phyloP scores from a whole-genome alignment of 371 early-diverging fungal genomes.

The Umbelopsis sp. region DNA sequence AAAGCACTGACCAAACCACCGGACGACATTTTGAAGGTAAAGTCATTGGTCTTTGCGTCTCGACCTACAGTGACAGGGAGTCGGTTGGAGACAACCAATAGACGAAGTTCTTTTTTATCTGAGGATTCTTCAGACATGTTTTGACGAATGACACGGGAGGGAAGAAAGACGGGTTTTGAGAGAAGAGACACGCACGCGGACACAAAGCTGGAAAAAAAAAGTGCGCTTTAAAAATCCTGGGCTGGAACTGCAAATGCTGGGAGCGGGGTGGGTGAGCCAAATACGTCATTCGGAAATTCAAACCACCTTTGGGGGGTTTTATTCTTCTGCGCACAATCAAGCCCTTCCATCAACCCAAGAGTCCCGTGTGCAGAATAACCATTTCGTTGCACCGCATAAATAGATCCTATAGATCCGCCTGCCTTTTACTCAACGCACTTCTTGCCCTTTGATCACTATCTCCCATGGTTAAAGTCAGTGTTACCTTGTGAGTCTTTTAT shows the following conservation, averaged over 20 bases:
- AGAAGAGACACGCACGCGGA: neutral
- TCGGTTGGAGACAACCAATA: constrained; percentile 99
- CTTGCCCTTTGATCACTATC: neutral
- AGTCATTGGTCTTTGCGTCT: constrained; percentile 57
- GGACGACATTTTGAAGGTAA: constrained; percentile 86
- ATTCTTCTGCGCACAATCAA: constrained; percentile 1
- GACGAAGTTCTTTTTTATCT: constrained; percentile 54
- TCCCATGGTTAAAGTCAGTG: neutral
- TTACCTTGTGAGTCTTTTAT: no score
- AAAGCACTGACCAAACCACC: constrained; percentile 99
- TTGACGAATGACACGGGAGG: neutral
- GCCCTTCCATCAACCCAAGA: neutral
- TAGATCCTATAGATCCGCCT: constrained; percentile 12
- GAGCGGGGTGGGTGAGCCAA: neutral
- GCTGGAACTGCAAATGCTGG: no score
- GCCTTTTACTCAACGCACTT: neutral
- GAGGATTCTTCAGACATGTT: constrained; percentile 13
- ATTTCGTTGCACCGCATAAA: constrained; percentile 8
- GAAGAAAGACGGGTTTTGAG: neutral
- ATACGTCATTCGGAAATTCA: constrained; percentile 17
- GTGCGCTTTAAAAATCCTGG: neutral
- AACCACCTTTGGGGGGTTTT: neutral
- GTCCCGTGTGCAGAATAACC: neutral
- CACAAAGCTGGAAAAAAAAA: neutral
- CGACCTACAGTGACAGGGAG: constrained; percentile 96